Evolutionary conservation across 2,329 filamentous ascomycete genomes (phyloP).

Genomic region (Cercospora brassicicola): DNA sequence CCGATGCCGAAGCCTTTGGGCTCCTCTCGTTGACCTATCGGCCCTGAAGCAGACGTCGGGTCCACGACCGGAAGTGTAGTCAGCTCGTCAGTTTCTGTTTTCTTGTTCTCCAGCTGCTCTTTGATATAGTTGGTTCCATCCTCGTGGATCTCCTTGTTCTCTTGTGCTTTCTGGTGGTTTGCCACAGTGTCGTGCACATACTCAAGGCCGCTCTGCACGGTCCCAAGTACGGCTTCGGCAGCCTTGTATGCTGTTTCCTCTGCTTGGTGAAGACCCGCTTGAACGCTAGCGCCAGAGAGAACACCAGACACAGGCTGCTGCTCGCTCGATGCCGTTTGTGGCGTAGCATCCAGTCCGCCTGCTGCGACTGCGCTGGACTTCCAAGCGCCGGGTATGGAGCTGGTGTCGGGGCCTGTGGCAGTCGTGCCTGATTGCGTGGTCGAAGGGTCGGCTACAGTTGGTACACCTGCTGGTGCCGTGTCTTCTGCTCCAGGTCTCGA

Average conservation of each 20-base stretch:
- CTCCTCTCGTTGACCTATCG: not conserved
- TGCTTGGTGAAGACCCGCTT: not conserved
- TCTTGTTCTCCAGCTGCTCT: slow-evolving; percentile 5
- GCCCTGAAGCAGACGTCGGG: not conserved
- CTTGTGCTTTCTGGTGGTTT: slow-evolving; percentile 1
- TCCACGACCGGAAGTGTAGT: not conserved
- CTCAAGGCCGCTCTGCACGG: not conserved
- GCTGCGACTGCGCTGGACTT: not conserved
- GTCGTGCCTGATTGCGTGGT: not conserved
- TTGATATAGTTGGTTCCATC: slow-evolving; percentile 15
- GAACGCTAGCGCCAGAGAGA: not conserved
- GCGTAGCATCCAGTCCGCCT: not conserved
- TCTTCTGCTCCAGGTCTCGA: slow-evolving; percentile 13
- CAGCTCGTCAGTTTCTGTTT: not conserved
- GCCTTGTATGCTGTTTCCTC: slow-evolving; percentile 5
- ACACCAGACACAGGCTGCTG: not conserved
- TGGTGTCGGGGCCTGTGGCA: slow-evolving; percentile 2
- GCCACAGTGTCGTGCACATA: slow-evolving; percentile 3
- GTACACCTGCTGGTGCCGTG: slow-evolving; percentile 10
- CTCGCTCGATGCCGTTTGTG: not conserved
- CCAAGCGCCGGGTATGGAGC: not conserved
- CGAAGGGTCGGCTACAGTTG: not conserved
- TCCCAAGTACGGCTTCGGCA: not conserved
- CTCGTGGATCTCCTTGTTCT: slow-evolving; percentile 13
- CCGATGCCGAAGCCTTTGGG: not conserved